A percentile compares a stretch with the other conserved stretches of the same genome.
phyloP scores from a whole-genome alignment of 192 early-diverging fungal species.

The Mortierella hygrophila region DNA sequence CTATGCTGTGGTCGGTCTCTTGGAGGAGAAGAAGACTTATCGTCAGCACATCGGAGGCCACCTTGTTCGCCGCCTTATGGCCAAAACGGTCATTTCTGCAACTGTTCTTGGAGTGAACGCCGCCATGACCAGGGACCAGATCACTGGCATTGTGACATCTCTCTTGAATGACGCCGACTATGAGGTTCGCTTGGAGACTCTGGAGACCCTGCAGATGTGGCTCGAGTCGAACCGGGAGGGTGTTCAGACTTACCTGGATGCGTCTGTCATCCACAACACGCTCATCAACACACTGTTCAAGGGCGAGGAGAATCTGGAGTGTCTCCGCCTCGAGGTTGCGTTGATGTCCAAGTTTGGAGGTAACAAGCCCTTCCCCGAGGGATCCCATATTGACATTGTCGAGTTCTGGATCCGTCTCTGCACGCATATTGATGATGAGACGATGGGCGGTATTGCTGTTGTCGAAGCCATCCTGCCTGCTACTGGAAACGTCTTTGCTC shows the following conservation, averaged over 20 bases:
- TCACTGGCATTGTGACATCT: slow-evolving; percentile 31
- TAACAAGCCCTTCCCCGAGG: slow-evolving; percentile 33
- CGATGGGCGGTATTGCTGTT: slow-evolving; percentile 61
- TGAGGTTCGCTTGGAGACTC: slow-evolving; percentile 71
- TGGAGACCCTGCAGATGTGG: slow-evolving; percentile 56
- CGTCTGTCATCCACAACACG: slow-evolving; percentile 37
- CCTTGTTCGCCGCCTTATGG: slow-evolving; percentile 59
- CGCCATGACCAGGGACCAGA: slow-evolving; percentile 17
- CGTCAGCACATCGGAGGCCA: slow-evolving; percentile 56
- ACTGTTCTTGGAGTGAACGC: slow-evolving; percentile 28
- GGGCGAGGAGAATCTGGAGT: slow-evolving; percentile 60
- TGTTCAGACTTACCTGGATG: slow-evolving; percentile 12
- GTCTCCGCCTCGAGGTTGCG: slow-evolving; percentile 58
- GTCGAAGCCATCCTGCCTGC: slow-evolving; percentile 72
- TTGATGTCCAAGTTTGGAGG: slow-evolving; percentile 54
- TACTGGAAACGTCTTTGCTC: slow-evolving; percentile 62
- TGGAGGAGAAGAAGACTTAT: slow-evolving; percentile 40
- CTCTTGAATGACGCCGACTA: slow-evolving; percentile 71
- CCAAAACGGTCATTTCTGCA: slow-evolving; percentile 42
- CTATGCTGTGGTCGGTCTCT: slow-evolving; percentile 33
- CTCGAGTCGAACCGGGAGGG: slow-evolving; percentile 12
- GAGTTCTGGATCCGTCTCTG: slow-evolving; percentile 59
- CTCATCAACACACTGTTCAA: slow-evolving; percentile 57
- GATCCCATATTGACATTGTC: slow-evolving; percentile 38
- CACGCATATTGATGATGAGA: slow-evolving; percentile 50